Evolutionary conservation across 345 rosid genomes (phyloP).

Genomic region (Hibiscus tridactylites): DNA sequence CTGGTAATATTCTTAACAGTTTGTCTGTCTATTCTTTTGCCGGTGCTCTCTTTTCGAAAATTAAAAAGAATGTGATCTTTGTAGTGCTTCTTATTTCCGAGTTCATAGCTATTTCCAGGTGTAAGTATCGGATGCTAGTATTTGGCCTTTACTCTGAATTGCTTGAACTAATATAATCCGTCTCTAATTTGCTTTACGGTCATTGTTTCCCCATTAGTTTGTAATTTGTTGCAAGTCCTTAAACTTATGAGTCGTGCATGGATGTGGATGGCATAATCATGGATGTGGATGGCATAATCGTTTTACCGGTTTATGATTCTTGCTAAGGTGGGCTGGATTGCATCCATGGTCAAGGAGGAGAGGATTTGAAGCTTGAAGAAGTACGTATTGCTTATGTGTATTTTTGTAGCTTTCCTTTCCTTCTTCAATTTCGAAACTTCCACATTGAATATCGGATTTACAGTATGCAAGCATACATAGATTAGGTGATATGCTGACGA

Average conservation of each 20-base stretch:
- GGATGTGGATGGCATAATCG: background rate
- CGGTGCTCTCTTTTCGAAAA: background rate
- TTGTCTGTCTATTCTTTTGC: background rate
- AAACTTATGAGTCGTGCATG: background rate
- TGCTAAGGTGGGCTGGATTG: slow-evolving; percentile 37
- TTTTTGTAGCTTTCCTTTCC: background rate
- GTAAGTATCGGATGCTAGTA: background rate
- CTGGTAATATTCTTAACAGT: slow-evolving; percentile 26
- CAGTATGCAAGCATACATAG: background rate
- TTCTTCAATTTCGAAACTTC: background rate
- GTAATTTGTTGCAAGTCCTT: background rate
- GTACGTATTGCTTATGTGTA: slow-evolving; percentile 32
- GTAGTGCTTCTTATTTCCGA: background rate
- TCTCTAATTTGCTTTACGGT: background rate
- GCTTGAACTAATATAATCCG: background rate
- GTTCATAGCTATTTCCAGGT: background rate
- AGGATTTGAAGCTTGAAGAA: slow-evolving; percentile 44
- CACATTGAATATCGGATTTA: background rate
- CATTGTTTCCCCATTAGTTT: background rate
- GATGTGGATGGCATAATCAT: background rate
- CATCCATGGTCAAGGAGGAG: slow-evolving; percentile 29
- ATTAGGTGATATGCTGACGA: slow-evolving; percentile 11
- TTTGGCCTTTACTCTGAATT: background rate
- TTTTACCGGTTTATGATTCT: slow-evolving; percentile 3
- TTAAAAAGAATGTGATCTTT: background rate